A percentile compares a stretch with the other conserved stretches of the same genome.
Evolutionary conservation across 202 grass and related monocot species (phyloP).

Genomic region (Carex sylvatica): DNA sequence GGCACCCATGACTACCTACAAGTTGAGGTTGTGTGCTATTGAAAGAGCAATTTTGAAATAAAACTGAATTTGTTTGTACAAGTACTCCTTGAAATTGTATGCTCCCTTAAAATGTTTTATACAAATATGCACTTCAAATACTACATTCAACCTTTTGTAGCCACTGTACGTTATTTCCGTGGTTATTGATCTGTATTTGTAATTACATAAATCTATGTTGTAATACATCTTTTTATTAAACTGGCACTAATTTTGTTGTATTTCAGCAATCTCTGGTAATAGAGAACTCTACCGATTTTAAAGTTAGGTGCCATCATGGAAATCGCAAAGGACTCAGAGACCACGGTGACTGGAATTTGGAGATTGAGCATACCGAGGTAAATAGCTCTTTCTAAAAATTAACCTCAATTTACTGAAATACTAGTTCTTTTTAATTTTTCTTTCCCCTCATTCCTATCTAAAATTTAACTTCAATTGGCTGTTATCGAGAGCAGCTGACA

Average conservation of each 20-base stretch:
- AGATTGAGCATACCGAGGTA: constrained; percentile 62
- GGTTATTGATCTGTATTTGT: not conserved
- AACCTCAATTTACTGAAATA: not conserved
- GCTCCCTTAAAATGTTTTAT: not conserved
- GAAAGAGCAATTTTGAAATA: not conserved
- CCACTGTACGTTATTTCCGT: not conserved
- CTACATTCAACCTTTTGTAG: not conserved
- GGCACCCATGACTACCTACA: not conserved
- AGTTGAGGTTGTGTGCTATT: not conserved
- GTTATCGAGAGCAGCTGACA: not conserved
- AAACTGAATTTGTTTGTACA: not conserved
- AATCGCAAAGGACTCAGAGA: constrained; percentile 49
- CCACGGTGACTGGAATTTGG: constrained; percentile 69
- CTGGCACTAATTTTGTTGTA: constrained; percentile 16
- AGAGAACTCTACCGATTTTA: constrained; percentile 71
- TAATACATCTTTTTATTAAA: not conserved
- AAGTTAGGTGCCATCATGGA: constrained; percentile 64
- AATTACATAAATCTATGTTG: not conserved
- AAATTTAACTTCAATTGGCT: not conserved
- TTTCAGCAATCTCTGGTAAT: constrained; percentile 91
- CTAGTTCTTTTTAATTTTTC: not conserved
- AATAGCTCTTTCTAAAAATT: not conserved
- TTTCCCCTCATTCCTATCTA: constrained; percentile 1
- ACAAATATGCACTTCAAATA: not conserved
- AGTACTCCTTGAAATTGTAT: not conserved